A percentile compares a stretch with the other conserved stretches of the same genome.
Evolutionary conservation across 257 asterid genomes (phyloP).

Genomic region (Thymus mandschuricus): DNA sequence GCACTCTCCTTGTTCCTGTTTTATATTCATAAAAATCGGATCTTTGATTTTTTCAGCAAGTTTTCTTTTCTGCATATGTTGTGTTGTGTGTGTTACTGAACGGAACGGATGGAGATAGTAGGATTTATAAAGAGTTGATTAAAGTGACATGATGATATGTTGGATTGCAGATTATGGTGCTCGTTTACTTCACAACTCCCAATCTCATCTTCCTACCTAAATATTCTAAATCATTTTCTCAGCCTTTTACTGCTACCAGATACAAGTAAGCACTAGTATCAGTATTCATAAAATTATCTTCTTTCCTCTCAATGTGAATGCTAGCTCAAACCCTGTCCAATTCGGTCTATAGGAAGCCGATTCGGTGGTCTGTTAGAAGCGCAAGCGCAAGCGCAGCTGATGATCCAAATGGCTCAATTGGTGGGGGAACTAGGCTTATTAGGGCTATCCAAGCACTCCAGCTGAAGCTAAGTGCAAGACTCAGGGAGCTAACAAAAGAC

Average conservation of each 20-base stretch:
- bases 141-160: background rate
- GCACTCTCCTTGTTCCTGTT: background rate
- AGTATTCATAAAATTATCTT: background rate
- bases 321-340: conserved; percentile 20
- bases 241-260: conserved; percentile 23
- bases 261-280: conserved; percentile 29
- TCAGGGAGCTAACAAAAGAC: conserved; percentile 60
- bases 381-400: conserved; percentile 45
- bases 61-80: background rate
- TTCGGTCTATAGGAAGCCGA: conserved; percentile 57
- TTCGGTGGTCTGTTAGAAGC: conserved; percentile 57
- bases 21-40: no score
- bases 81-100: no score
- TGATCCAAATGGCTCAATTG: conserved; percentile 48
- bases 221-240: conserved; percentile 32
- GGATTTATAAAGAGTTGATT: background rate
- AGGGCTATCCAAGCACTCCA: conserved; percentile 63
- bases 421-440: conserved; percentile 77
- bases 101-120: background rate
- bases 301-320: background rate
- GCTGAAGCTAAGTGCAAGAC: conserved; percentile 46
- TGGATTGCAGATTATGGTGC: conserved; percentile 30
- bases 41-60: background rate
- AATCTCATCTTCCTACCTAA: conserved; percentile 11
- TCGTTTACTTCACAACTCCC: conserved; percentile 32